Percentiles rank a stretch among this genome's conserved stretches.
Conservation (phyloP, 495 filamentous ascomycete genomes). For the Penicillium maclennaniae region DNA sequence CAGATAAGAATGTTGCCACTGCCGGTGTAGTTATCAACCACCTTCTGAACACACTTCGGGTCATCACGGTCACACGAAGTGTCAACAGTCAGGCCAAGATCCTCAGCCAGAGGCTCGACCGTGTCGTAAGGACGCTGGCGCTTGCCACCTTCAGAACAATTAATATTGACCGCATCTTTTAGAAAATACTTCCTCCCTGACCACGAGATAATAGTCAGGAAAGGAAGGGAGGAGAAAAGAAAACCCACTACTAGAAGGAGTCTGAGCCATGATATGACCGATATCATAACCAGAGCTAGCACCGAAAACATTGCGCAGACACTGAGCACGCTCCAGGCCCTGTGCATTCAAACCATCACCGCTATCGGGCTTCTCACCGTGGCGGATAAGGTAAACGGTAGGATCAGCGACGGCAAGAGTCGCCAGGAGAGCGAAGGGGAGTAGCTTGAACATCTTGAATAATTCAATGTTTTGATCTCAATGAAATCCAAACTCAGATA, state of each 20-base stretch:
- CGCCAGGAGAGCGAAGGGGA: slow-evolving; percentile 18
- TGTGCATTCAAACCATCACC: slow-evolving; percentile 42
- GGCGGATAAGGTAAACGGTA: slow-evolving; percentile 54
- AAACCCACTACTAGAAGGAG: slow-evolving; percentile 42
- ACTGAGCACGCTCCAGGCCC: slow-evolving; percentile 49
- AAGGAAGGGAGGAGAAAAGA: neutral
- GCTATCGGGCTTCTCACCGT: slow-evolving; percentile 53
- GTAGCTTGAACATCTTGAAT: slow-evolving; percentile 8
- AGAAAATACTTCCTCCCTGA: neutral
- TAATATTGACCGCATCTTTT: too few relatives aligned
- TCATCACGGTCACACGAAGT: slow-evolving; percentile 49
- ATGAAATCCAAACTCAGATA: too few relatives aligned
- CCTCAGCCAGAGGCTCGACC: slow-evolving; percentile 46
- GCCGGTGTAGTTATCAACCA: slow-evolving; percentile 41
- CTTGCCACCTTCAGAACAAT: slow-evolving; percentile 37
- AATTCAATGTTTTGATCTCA: neutral
- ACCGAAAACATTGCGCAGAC: slow-evolving; percentile 47
- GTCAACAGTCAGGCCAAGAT: slow-evolving; percentile 50
- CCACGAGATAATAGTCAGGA: neutral
- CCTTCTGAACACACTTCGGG: slow-evolving; percentile 40
- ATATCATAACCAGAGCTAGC: slow-evolving; percentile 45
- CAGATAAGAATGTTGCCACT: slow-evolving; percentile 54
- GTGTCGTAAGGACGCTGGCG: slow-evolving; percentile 50
- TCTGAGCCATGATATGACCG: slow-evolving; percentile 50
- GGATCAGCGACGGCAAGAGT: slow-evolving; percentile 21